These are phyloP conservation scores for Poronia punctata DNA, from an alignment of 495 filamentous ascomycete genomes.

Conservation along the genomic window DNA sequence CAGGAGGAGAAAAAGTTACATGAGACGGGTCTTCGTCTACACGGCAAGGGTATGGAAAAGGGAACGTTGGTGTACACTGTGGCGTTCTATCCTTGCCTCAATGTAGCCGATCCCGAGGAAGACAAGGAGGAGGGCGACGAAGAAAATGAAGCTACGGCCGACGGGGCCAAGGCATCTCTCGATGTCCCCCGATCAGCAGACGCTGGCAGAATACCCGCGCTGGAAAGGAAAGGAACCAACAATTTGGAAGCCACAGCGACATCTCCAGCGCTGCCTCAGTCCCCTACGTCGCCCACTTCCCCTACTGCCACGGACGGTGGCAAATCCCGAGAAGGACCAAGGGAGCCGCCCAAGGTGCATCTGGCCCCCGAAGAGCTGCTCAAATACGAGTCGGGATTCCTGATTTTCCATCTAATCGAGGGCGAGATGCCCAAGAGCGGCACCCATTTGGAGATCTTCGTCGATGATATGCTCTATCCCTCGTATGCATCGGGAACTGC, in stretches of 20 bases:
- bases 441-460: slow-evolving; percentile 77
- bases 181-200: slow-evolving; percentile 33
- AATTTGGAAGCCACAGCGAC: slow-evolving; percentile 28
- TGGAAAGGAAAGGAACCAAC: slow-evolving; percentile 24
- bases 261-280: slow-evolving; percentile 21
- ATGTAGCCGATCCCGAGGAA: slow-evolving; percentile 88
- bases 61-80: slow-evolving; percentile 77
- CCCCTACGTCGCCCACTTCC: slow-evolving; percentile 19
- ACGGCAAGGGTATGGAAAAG: slow-evolving; percentile 61
- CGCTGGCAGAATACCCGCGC: slow-evolving; percentile 31
- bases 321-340: slow-evolving; percentile 52
- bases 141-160: slow-evolving; percentile 28
- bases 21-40: slow-evolving; percentile 55
- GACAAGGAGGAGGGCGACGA: slow-evolving; percentile 49
- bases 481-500: slow-evolving; percentile 75
- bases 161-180: slow-evolving; percentile 26
- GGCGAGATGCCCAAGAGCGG: slow-evolving; percentile 69
- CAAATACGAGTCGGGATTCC: slow-evolving; percentile 81
- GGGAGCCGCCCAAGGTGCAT: slow-evolving; percentile 65
- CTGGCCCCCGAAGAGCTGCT: slow-evolving; percentile 72
- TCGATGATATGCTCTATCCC: slow-evolving; percentile 92
- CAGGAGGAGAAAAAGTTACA: slow-evolving; percentile 64
- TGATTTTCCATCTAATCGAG: slow-evolving; percentile 92
- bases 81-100: slow-evolving; percentile 83
- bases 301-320: slow-evolving; percentile 24